Base-by-base conservation (phyloP, 345 rosid genomes). In the Hirschfeldia incana region DNA sequence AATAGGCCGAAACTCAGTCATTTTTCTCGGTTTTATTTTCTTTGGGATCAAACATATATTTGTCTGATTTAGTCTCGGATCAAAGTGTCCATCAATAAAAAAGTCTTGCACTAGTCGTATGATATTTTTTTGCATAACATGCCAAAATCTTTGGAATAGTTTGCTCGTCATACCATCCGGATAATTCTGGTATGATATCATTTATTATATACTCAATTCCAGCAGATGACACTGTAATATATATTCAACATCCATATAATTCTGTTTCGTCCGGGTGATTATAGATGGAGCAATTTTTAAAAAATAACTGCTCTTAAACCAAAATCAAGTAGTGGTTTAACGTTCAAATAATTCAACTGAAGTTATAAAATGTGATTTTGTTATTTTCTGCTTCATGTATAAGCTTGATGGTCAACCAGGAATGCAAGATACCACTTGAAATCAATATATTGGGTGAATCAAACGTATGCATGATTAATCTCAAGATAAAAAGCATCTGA, bases 401-500 rank as follows among this genome's bases (percentile, higher is more conserved):
- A 21, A 21, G 21, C 21, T 21, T 21, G 21, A 21, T 21, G 10
- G 27, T 74, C 55, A 65, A 65, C n/a, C 4, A 33, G 16, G 36
- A 30, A 63, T 63, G 65, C 17, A 33, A 66, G 32, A 55, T n/a
- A 55, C 29, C 71, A 36, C 29, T 27, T 37, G 3, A 13, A 21
- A 27, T 60, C 21, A 8, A 62, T 15, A 29, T n/a, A 15, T 15
- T 10, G 44, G 16, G 21, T 21, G 17, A 74, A 65, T 53, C 29
- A 66, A 53, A 75, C 12, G 29, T 65, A 75, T 1, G 71, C 33
- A 21, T 65, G 21, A 21, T 21, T 21, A 55, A 2, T 55, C 30
- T 27, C 1, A 39, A 76, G 49, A 76, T 65, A 77, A 44, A 72
- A 78, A 73, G 59, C 78, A 60, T 67, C 62, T 67, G 65, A 4